These are phyloP conservation scores for Flaveria trinervia DNA, from an alignment of 129 eudicot species.

Conservation along the genomic window DNA sequence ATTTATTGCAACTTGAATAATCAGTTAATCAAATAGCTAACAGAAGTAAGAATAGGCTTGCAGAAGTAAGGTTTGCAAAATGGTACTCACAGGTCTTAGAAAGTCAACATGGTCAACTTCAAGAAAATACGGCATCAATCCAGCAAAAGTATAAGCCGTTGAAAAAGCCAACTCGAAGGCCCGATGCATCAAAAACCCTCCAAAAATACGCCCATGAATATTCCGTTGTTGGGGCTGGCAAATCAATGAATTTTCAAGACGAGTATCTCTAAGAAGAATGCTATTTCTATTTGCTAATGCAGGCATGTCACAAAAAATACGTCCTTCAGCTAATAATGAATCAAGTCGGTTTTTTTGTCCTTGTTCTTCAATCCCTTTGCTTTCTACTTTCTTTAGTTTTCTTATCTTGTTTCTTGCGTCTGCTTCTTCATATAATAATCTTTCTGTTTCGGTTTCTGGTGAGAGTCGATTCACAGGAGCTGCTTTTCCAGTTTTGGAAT, in stretches of 20 bases:
- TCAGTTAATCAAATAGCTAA: too few relatives aligned
- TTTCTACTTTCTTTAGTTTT: conserved; percentile 53
- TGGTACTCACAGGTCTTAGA: conserved; percentile 71
- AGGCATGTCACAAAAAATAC: conserved; percentile 96
- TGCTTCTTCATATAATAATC: conserved; percentile 67
- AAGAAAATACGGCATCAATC: conserved; percentile 82
- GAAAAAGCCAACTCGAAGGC: conserved; percentile 96
- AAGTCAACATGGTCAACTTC: conserved; percentile 96
- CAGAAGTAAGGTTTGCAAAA: background rate
- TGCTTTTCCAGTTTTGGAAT: conserved; percentile 88
- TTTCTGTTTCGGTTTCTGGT: conserved; percentile 86
- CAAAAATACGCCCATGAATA: conserved; percentile 90
- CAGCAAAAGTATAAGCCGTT: conserved; percentile 89
- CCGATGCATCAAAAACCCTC: conserved; percentile 97
- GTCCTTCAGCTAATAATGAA: conserved; percentile 76
- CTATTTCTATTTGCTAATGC: conserved; percentile 93
- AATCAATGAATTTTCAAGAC: conserved; percentile 81
- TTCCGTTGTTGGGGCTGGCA: conserved; percentile 98
- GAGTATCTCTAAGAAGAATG: conserved; percentile 87
- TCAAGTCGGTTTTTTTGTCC: conserved; percentile 52
- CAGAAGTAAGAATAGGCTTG: background rate
- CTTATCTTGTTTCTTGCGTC: conserved; percentile 65
- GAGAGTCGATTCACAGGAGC: conserved; percentile 88
- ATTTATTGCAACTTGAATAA: too few relatives aligned
- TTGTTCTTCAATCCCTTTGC: conserved; percentile 55